Percentiles rank a stretch among this genome's conserved stretches.
phyloP scores from a whole-genome alignment of 1,284 basidiomycete species.

The Tetrapyrgos nigripes region DNA sequence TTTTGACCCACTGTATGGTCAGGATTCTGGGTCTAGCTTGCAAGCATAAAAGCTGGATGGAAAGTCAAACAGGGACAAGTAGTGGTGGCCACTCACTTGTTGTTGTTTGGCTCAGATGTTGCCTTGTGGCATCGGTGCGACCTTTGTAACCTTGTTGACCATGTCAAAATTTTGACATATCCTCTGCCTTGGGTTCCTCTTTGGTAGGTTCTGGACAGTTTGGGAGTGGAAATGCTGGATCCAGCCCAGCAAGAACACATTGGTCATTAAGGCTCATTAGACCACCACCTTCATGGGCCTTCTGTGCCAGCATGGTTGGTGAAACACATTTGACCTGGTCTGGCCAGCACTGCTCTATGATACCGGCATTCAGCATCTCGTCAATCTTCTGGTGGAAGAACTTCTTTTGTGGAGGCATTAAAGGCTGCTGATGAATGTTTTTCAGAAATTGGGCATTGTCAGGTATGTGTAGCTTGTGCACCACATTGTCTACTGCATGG shows the following conservation, averaged over 20 bases:
- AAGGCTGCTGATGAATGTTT: slow-evolving; percentile 26
- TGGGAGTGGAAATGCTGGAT: slow-evolving; percentile 17
- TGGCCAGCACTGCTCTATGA: slow-evolving; percentile 32
- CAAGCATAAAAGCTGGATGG: no score
- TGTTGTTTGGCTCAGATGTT: no score
- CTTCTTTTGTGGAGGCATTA: slow-evolving; percentile 33
- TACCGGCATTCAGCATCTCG: slow-evolving; percentile 34
- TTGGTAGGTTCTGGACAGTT: slow-evolving; percentile 18
- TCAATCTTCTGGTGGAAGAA: slow-evolving; percentile 36
- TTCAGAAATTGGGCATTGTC: not conserved
- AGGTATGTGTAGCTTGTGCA: slow-evolving; percentile 30
- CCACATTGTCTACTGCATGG: slow-evolving; percentile 21
- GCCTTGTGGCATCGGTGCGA: no score
- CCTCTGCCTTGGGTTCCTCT: no score
- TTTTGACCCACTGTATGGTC: no score
- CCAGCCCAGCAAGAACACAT: slow-evolving; percentile 29
- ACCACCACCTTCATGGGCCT: slow-evolving; percentile 34
- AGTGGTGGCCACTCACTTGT: slow-evolving; percentile 35
- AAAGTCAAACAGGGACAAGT: slow-evolving; percentile 39
- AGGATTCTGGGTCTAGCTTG: slow-evolving; percentile 28
- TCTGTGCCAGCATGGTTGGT: slow-evolving; percentile 35
- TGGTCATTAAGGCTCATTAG: slow-evolving; percentile 34
- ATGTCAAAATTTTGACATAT: no score
- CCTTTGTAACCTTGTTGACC: no score
- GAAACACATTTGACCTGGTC: slow-evolving; percentile 34